These are phyloP conservation scores for Penicillium goetzii DNA, from an alignment of 495 filamentous ascomycete species.

Conservation along the genomic window DNA sequence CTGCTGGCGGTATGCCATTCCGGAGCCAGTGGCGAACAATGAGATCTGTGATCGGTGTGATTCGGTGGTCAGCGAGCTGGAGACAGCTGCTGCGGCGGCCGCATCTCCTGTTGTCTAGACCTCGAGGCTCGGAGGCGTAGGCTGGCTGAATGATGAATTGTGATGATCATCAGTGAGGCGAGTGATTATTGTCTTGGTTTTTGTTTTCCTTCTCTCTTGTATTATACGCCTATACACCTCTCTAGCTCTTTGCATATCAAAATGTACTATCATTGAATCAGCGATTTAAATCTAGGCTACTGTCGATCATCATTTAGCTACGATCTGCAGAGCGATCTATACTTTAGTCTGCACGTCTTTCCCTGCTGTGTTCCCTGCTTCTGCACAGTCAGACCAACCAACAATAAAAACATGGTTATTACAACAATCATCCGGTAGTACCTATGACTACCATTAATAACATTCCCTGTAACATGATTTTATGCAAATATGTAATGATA, in stretches of 20 bases:
- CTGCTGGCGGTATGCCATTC: slow-evolving; percentile 80
- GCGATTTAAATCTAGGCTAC: not conserved
- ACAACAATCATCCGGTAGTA: not conserved
- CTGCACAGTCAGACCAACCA: not conserved
- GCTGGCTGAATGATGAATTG: not conserved
- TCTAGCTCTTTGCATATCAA: not conserved
- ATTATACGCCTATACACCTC: slow-evolving; percentile 5
- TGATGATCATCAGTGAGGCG: slow-evolving; percentile 2
- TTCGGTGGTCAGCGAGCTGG: slow-evolving; percentile 58
- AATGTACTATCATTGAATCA: not conserved
- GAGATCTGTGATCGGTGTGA: slow-evolving; percentile 75
- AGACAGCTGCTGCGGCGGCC: slow-evolving; percentile 18
- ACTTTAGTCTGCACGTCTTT: not conserved
- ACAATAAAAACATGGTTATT: not conserved
- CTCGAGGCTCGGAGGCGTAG: not conserved
- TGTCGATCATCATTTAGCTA: not conserved
- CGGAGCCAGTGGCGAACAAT: slow-evolving; percentile 49
- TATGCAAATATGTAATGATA: not conserved
- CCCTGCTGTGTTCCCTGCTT: not conserved
- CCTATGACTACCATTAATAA: not conserved
- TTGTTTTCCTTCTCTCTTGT: not conserved
- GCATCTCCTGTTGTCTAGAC: slow-evolving; percentile 10
- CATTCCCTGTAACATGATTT: not conserved
- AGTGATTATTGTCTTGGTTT: not conserved
- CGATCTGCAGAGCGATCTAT: slow-evolving; percentile 1